Conservation (phyloP, 331 rosid genomes). For the Rhamnella rubrinervis region DNA sequence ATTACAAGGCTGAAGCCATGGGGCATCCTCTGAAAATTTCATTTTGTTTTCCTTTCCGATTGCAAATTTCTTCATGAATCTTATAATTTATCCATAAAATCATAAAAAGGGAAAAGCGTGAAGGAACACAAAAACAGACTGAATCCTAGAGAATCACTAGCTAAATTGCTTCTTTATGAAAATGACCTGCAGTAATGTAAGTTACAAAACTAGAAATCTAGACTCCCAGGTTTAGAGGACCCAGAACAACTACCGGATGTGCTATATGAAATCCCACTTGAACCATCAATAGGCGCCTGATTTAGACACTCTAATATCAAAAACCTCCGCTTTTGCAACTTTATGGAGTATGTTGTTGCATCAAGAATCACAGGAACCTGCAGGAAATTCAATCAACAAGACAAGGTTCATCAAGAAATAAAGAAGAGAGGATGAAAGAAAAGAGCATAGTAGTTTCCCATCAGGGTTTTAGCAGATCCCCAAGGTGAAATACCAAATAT, state of each 20-base stretch:
- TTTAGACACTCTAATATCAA: slow-evolving; percentile 85
- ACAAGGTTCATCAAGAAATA: too few species aligned
- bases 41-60: too few species aligned
- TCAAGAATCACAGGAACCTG: slow-evolving; percentile 87
- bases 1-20: too few species aligned
- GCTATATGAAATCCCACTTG: slow-evolving; percentile 76
- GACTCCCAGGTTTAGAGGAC: slow-evolving; percentile 56
- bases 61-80: too few species aligned
- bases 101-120: too few species aligned
- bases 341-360: slow-evolving; percentile 74
- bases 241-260: slow-evolving; percentile 73
- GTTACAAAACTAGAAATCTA: slow-evolving; percentile 55
- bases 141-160: neutral
- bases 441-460: too few species aligned
- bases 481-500: too few species aligned
- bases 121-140: neutral
- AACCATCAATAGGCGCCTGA: slow-evolving; percentile 82
- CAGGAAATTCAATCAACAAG: slow-evolving; percentile 1
- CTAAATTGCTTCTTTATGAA: neutral
- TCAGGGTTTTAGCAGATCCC: too few species aligned
- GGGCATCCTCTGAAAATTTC: too few species aligned
- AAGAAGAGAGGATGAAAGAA: too few species aligned
- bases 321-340: slow-evolving; percentile 73
- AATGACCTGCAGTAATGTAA: neutral
- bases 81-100: too few species aligned